A percentile compares a stretch with the other conserved stretches of the same genome.
Conservation (phyloP, 1,139 yeast species). For the Arxiozyma telluris region DNA sequence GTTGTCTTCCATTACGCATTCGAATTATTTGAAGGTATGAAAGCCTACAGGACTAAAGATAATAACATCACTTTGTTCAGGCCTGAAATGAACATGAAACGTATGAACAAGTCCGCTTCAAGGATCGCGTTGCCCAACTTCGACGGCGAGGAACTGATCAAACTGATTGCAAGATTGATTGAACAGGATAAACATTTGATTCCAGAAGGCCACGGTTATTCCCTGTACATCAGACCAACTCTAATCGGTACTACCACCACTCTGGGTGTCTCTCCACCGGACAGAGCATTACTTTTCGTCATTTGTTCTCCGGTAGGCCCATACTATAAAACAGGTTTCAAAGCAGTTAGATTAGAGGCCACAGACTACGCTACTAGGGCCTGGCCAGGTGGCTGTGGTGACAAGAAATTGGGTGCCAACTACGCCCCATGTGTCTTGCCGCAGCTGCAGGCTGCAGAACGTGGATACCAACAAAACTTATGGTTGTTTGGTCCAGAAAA, state of each 20-base stretch:
- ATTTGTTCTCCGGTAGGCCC: slow-evolving; percentile 97
- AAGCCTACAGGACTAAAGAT: slow-evolving; percentile 72
- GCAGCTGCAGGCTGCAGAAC: slow-evolving; percentile 73
- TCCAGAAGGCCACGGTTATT: slow-evolving; percentile 79
- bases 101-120: slow-evolving; percentile 82
- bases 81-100: slow-evolving; percentile 80
- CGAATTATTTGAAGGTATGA: slow-evolving; percentile 92
- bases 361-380: slow-evolving; percentile 94
- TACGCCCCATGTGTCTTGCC: slow-evolving; percentile 93
- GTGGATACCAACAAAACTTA: slow-evolving; percentile 90
- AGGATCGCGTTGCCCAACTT: slow-evolving; percentile 83
- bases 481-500: slow-evolving; percentile 95
- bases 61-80: slow-evolving; percentile 76
- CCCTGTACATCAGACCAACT: slow-evolving; percentile 89
- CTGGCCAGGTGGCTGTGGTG: slow-evolving; percentile 98
- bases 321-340: slow-evolving; percentile 79
- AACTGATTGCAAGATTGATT: slow-evolving; percentile 66
- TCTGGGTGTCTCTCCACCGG: slow-evolving; percentile 77
- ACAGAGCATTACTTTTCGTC: slow-evolving; percentile 69
- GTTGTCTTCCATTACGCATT: slow-evolving; percentile 91
- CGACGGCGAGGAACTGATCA: slow-evolving; percentile 66
- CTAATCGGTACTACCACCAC: slow-evolving; percentile 84
- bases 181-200: slow-evolving; percentile 65
- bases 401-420: slow-evolving; percentile 92
- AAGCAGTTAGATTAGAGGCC: slow-evolving; percentile 88